Evolutionary conservation across 139 green algal genomes (phyloP), one percentile per base, ranked within the genome.

Genomic region (Chlorella sorokiniana): DNA sequence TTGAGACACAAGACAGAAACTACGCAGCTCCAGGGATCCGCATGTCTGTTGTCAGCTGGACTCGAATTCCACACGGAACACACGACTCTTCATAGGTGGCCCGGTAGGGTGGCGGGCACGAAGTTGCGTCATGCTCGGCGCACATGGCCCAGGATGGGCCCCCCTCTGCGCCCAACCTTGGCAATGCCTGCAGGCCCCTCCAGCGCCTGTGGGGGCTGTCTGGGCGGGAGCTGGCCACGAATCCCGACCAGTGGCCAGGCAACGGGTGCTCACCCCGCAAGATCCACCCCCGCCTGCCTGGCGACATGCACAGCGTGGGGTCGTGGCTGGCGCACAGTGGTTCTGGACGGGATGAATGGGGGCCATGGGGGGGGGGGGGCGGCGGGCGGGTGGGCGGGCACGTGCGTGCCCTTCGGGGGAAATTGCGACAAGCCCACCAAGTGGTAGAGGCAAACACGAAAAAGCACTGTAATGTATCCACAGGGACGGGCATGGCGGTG

Each of bases 401-500:
- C 64, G 31, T 59, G 40, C 11, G 41, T 9, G 29, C 8, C 41
- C 14, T 23, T 52, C 31, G 29, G 18, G 61, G 37, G 7, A 25
- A 5, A 37, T 29, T 29, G 10, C 11, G 37, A 22, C 23, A 59
- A 56, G 35, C 64, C 27, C 14, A 7, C 35, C 33, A 42, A n/a
- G 29, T 14, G 16, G 27, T 42, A 41, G 3, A 48, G 10, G 1
- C 64, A 70, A 33, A 45, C 40, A 54, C 40, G 40, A 23, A 1
- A 31, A 7, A 16, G 22, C 68, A 75, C 9, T 23, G 3, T 20
- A 7, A 52, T 16, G 37, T 25, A 44, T 4, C 33, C 11, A 33
- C 64, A 27, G 91, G 92, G 89, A 95, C 95, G 45, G 86, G 64
- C 1, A 89, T 90, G 33, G 91, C 87, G 40, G 88, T 90, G 52